Evolutionary conservation across 1,139 yeast species (phyloP).

Genomic region (Lodderomyces parapsilosis): DNA sequence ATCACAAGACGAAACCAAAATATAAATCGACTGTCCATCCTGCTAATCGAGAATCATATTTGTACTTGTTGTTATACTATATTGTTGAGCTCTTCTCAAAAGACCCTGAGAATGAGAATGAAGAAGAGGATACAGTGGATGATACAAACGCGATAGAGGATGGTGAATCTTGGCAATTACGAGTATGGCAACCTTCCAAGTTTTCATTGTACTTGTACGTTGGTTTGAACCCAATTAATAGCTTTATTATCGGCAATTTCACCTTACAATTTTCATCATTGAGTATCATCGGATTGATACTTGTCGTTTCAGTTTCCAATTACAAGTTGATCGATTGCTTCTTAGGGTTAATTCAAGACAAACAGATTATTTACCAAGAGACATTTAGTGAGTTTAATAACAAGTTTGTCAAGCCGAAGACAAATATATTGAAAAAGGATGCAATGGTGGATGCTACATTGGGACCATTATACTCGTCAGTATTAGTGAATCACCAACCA

Average conservation of each 20-base stretch:
- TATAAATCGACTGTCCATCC: conserved; percentile 33
- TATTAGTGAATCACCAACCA: conserved; percentile 28
- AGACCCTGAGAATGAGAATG: conserved; percentile 10
- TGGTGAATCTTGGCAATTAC: conserved; percentile 50
- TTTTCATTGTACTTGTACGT: conserved; percentile 48
- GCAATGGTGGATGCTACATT: conserved; percentile 63
- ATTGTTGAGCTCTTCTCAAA: conserved; percentile 11
- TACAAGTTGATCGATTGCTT: conserved; percentile 46
- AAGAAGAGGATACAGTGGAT: conserved; percentile 5
- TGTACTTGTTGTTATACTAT: conserved; percentile 10
- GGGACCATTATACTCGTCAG: conserved; percentile 34
- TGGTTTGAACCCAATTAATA: conserved; percentile 57
- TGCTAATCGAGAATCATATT: conserved; percentile 11
- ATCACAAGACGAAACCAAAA: conserved; percentile 31
- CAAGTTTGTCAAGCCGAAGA: conserved; percentile 64
- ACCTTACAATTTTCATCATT: conserved; percentile 33
- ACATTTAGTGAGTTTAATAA: conserved; percentile 62
- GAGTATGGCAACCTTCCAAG: conserved; percentile 59
- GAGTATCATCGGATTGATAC: conserved; percentile 33
- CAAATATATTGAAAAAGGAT: conserved; percentile 55
- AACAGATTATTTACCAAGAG: conserved; percentile 59
- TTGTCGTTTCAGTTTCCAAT: conserved; percentile 35
- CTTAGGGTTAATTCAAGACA: conserved; percentile 53
- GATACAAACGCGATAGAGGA: conserved; percentile 17
- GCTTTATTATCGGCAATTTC: conserved; percentile 36